phyloP scores from a whole-genome alignment of 306 rosid species.

The Bauhinia variegata region DNA sequence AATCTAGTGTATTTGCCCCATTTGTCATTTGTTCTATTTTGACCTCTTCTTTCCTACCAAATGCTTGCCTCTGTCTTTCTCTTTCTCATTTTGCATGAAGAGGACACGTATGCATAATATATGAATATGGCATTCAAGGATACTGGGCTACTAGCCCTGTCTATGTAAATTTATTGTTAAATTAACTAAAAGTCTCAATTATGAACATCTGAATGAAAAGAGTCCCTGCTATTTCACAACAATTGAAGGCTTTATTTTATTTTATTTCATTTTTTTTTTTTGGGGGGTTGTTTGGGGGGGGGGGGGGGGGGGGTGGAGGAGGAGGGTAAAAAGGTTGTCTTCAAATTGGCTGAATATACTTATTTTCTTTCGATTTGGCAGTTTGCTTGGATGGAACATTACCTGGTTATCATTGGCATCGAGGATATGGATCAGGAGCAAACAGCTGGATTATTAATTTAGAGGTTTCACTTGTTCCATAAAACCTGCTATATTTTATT shows the following conservation, averaged over 20 bases:
- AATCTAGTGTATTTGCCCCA: constrained; percentile 5
- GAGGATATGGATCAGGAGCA: constrained; percentile 87
- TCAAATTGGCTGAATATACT: constrained; percentile 23
- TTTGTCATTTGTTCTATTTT: background rate
- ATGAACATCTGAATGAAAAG: background rate
- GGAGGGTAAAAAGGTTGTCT: background rate
- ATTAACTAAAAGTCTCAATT: too few relatives aligned
- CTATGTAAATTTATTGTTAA: too few relatives aligned
- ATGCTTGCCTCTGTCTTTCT: background rate
- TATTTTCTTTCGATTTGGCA: constrained; percentile 36
- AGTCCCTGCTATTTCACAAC: constrained; percentile 10
- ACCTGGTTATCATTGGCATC: constrained; percentile 88
- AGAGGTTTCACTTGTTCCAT: constrained; percentile 64
- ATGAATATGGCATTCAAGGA: background rate
- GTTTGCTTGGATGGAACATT: constrained; percentile 96
- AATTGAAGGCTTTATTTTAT: background rate
- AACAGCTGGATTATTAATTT: constrained; percentile 89
- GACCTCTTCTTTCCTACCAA: background rate
- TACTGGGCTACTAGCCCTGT: background rate
- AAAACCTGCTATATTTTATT: background rate
- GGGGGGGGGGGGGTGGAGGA: too few relatives aligned
- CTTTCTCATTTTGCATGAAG: background rate
- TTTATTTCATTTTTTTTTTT: too few relatives aligned
- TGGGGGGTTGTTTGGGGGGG: too few relatives aligned
- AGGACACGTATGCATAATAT: background rate